Percentiles rank a stretch among this genome's conserved stretches.
These are phyloP conservation scores for Rhododendron ovatum DNA, from an alignment of 148 eudicot genomes.

Conservation along the genomic window DNA sequence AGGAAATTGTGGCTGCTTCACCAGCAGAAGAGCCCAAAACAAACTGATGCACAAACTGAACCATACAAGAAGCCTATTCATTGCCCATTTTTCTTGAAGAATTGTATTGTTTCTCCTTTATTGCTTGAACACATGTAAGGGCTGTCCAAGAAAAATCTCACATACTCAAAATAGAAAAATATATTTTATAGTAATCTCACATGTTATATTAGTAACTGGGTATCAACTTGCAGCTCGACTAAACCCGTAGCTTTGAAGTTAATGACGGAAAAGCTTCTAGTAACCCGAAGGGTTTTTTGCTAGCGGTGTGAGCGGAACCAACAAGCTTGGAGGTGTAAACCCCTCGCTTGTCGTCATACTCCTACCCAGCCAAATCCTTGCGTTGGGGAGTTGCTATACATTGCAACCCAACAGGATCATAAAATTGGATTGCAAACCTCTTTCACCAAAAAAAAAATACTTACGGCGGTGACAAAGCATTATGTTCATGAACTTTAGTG, in stretches of 20 bases:
- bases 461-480: background rate
- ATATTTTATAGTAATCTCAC: background rate
- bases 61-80: background rate
- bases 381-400: background rate
- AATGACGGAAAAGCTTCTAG: background rate
- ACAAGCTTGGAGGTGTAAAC: background rate
- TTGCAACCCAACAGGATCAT: background rate
- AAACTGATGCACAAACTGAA: background rate
- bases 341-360: background rate
- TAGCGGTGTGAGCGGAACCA: background rate
- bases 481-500: background rate
- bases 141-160: background rate
- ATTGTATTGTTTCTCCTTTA: background rate
- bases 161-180: no score
- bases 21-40: constrained; percentile 7
- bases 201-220: no score
- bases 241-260: no score
- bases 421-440: background rate
- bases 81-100: background rate
- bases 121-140: background rate
- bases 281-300: background rate
- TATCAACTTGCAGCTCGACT: no score
- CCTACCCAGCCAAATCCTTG: background rate
- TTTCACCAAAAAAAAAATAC: background rate
- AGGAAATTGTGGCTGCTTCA: constrained; percentile 4